A percentile compares a stretch with the other conserved stretches of the same genome.
These are phyloP conservation scores for Trametes villosa DNA, from an alignment of 768 basidiomycete species.

Conservation along the genomic window DNA sequence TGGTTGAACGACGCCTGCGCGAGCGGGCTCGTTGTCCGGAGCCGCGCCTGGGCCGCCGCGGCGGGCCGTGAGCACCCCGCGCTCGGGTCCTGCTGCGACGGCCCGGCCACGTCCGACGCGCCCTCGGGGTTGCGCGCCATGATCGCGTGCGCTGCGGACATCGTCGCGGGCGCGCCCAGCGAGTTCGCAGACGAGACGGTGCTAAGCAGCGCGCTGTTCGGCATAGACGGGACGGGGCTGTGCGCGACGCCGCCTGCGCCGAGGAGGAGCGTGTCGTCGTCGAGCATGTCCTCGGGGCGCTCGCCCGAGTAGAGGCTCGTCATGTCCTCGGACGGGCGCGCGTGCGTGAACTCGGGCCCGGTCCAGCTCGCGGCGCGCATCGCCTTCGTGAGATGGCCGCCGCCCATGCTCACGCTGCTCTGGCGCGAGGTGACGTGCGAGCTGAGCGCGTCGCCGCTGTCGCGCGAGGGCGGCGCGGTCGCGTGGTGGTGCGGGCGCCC, in stretches of 20 bases:
- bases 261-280: conserved; percentile 57
- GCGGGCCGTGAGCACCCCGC: not conserved
- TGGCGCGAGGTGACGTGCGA: conserved; percentile 34
- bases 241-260: conserved; percentile 51
- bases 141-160: conserved; percentile 33
- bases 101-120: conserved; percentile 26
- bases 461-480: conserved; percentile 29
- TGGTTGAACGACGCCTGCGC: conserved; percentile 33
- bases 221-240: conserved; percentile 31
- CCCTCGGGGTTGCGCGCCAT: conserved; percentile 40
- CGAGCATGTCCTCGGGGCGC: conserved; percentile 43
- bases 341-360: conserved; percentile 44
- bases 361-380: conserved; percentile 73
- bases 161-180: conserved; percentile 21
- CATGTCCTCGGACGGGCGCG: conserved; percentile 45
- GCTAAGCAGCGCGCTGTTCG: conserved; percentile 31
- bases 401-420: conserved; percentile 29
- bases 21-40: conserved; percentile 44
- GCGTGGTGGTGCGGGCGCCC: conserved; percentile 9
- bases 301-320: conserved; percentile 50
- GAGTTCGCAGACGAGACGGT: conserved; percentile 33
- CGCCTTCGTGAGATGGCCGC: conserved; percentile 46
- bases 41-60: conserved; percentile 17
- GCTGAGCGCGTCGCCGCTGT: conserved; percentile 53
- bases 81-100: conserved; percentile 18